phyloP scores from a whole-genome alignment of 1,139 yeast species.

The Magnusiomyces paraingens region DNA sequence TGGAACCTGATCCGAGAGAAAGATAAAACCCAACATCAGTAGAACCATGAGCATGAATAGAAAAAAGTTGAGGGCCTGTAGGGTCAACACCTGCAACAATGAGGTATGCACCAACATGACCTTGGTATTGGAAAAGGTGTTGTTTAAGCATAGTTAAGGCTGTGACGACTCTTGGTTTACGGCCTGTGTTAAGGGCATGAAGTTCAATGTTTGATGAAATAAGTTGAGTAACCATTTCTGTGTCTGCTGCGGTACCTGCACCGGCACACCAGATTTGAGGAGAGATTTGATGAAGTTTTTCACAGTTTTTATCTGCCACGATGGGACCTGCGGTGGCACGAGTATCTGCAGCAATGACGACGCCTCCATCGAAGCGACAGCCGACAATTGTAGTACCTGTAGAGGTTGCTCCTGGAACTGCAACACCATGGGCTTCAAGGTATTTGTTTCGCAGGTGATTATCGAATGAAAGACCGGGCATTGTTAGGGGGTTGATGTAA shows the following conservation, averaged over 20 bases:
- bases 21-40: constrained; percentile 92
- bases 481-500: constrained; percentile 26
- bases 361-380: constrained; percentile 86
- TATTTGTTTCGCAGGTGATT: constrained; percentile 82
- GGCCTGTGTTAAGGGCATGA: constrained; percentile 73
- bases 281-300: constrained; percentile 83
- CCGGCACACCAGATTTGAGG: constrained; percentile 99
- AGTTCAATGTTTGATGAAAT: constrained; percentile 86
- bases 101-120: constrained; percentile 92
- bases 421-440: constrained; percentile 64
- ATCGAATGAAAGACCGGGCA: constrained; percentile 91
- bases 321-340: constrained; percentile 95
- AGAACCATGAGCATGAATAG: constrained; percentile 96
- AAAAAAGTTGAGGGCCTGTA: constrained; percentile 86
- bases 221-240: constrained; percentile 92
- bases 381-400: constrained; percentile 99
- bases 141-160: constrained; percentile 91
- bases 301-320: constrained; percentile 97
- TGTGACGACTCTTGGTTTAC: constrained; percentile 89
- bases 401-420: constrained; percentile 82
- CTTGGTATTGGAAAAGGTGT: constrained; percentile 93
- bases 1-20: constrained; percentile 93
- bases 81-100: constrained; percentile 98
- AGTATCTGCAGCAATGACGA: constrained; percentile 96
- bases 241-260: constrained; percentile 99